Evolutionary conservation across 331 rosid species (phyloP), one percentile per base, ranked within the genome.

Genomic region (Stylosanthes scabra): DNA sequence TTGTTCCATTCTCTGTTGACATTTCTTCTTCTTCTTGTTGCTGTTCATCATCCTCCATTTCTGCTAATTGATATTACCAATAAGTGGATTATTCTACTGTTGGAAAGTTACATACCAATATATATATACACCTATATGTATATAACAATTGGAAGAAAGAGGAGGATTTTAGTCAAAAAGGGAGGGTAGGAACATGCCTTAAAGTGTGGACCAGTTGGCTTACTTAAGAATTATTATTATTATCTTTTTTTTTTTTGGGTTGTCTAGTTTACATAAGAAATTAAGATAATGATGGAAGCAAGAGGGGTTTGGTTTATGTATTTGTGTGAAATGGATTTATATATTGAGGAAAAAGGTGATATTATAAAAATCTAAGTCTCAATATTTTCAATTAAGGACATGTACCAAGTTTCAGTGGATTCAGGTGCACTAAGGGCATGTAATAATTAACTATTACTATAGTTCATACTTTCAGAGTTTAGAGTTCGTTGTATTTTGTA

Each of bases 31-130:
- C 16, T 29, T 20, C 9, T 28, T 7, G 58, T 10, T 10, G 59
- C 14, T 44, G 12, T 63, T 11, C 39, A 34, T 34, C 79, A 15
- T 74, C 73, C 74, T 74, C 80, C 80, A 66, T 75, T 60, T 11
- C 40, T 25, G 2, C 45, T 58, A 47, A 11, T 46, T 31, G 31
- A 50, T 34, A 34, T 47, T 66, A 7, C 37, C 20, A 37, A 34
- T 34, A 34, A 65, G 56, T 15, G 27, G 65, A 70, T 52, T 63
- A 70, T 52, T 63, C 78, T 29, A n/a, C 34, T 12, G 6, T 31
- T 39, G 44, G 34, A 42, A 57, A 14, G 12, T 74, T 11, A 57
- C 49, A 74, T 42, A 44, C 42, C 25, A 20, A 20, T 20, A 20
- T 20, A 20, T 20, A 20, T 20, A 20, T n/a, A n/a, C n/a, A n/a